Evolutionary conservation across 306 rosid species (phyloP), one percentile per base, ranked within the genome.

Genomic region (Inga laurina): DNA sequence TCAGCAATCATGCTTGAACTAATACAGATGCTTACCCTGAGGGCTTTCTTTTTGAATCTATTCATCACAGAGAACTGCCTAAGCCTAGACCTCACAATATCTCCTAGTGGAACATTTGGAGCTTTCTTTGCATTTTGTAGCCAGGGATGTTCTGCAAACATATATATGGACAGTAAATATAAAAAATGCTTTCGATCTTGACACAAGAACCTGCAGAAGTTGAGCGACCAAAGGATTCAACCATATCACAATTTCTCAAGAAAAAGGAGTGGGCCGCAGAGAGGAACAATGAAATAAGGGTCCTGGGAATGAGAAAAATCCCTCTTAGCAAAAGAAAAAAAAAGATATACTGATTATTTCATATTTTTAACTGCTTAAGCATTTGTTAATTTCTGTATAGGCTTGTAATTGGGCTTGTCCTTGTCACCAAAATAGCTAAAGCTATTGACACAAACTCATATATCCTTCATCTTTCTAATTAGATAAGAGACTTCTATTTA

Each of bases 1-100:
- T 67, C 65, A 77, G 76, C 54, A 76, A 83, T 37, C 66, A 76
- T 56, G 59, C 80, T 87, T 56, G 81, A 81, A 76, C 74, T 59
- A 74, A 16, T 74, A 79, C 22, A 74, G 74, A 87, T 82, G 81
- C 98, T 91, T 82, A 97, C 99, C 91, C 99, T 85, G 45, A 97
- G 89, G 54, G 97, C 99, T 90, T 81, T 94, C 95, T 97, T 97
- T 88, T 97, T 97, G 91, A 97, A 97, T 88, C 98, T 90, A 84
- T 97, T 97, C 99, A 97, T 97, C 74, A 92, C 89, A 43, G 99
- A 97, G 90, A 97, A 97, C 85, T 97, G 99, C 89, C 78, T 97
- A 54, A 97, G 99, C 78, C 99, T 94, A 86, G 96, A 79, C 83
- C 99, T 89, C 86, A 97, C 99, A 41, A 97, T 97, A 87, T 97